Evolutionary conservation across 2,329 filamentous ascomycete species (phyloP).

Genomic region (Aquanectria penicillioides): DNA sequence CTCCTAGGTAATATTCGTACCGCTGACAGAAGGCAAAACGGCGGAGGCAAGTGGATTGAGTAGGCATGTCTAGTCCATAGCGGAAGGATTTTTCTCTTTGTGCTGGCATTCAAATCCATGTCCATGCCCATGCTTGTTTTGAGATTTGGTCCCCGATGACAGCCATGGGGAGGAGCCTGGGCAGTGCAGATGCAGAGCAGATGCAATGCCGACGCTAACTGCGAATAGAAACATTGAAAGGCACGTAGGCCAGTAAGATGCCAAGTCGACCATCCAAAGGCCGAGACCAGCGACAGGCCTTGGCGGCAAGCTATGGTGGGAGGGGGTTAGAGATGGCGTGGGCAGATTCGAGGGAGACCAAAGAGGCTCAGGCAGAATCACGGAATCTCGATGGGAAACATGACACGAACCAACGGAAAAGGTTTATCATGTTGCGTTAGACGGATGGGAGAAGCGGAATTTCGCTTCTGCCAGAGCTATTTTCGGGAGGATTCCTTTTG

Average conservation of each 20-base stretch:
- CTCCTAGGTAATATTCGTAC: constrained; percentile 16
- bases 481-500: no score
- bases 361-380: no score
- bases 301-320: no score
- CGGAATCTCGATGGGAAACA: no score
- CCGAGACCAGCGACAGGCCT: not conserved
- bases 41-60: not conserved
- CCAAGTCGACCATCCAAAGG: not conserved
- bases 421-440: no score
- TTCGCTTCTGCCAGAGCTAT: no score
- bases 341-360: no score
- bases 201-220: constrained; percentile 4
- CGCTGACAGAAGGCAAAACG: not conserved
- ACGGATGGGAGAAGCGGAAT: no score
- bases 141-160: not conserved
- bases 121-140: not conserved
- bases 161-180: not conserved
- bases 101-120: not conserved
- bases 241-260: not conserved
- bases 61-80: no score
- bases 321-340: no score
- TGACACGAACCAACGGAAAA: no score
- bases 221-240: not conserved
- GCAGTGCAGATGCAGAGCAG: constrained; percentile 2
- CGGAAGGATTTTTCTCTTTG: not conserved